Evolutionary conservation across 176 grass and related monocot genomes (phyloP).

Genomic region (Musa schizocarpa): DNA sequence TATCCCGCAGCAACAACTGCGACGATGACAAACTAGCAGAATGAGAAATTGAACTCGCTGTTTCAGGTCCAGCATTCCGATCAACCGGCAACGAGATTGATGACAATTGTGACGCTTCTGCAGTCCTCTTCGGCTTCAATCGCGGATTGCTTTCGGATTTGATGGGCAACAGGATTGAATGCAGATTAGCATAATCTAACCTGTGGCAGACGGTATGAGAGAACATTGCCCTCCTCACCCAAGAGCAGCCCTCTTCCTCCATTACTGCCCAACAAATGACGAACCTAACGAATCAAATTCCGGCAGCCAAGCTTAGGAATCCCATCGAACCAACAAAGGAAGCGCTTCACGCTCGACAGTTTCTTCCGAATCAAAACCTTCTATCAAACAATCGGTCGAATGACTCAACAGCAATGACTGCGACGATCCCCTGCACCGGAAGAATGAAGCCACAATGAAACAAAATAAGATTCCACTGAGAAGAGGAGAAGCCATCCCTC

Average conservation of each 20-base stretch:
- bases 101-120: constrained; percentile 25
- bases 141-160: constrained; percentile 37
- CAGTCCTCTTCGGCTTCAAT: constrained; percentile 26
- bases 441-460: constrained; percentile 7
- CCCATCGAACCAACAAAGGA: not conserved
- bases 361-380: not conserved
- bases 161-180: constrained; percentile 37
- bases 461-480: not conserved
- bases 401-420: not conserved
- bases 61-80: not conserved
- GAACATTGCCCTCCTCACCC: constrained; percentile 71
- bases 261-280: constrained; percentile 21
- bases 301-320: not conserved
- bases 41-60: not conserved
- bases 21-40: constrained; percentile 4
- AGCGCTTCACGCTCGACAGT: not conserved
- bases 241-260: constrained; percentile 67
- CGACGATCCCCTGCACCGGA: constrained; percentile 6
- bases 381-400: not conserved
- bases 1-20: not conserved
- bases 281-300: constrained; percentile 2
- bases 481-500: not conserved
- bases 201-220: constrained; percentile 53
- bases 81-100: not conserved
- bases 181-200: constrained; percentile 32